phyloP scores from a whole-genome alignment of 768 basidiomycete genomes.

The Scleroderma citrinum region DNA sequence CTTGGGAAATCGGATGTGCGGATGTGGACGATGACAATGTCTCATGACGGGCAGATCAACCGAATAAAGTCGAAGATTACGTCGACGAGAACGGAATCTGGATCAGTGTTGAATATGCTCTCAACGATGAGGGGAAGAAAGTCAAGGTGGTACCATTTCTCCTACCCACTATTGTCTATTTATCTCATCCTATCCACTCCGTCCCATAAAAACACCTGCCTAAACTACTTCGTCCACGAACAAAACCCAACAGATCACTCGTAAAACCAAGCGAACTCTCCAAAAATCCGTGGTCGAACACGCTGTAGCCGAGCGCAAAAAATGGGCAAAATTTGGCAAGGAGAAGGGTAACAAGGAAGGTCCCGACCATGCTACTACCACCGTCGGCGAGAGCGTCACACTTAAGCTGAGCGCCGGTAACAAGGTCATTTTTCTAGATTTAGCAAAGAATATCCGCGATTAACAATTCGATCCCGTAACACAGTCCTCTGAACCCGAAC shows the following conservation, averaged over 20 bases:
- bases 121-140: slow-evolving; percentile 92
- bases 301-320: slow-evolving; percentile 86
- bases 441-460: neutral
- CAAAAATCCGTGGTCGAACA: slow-evolving; percentile 94
- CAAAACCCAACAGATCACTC: slow-evolving; percentile 58
- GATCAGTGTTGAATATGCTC: slow-evolving; percentile 72
- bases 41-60: slow-evolving; percentile 32
- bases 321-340: slow-evolving; percentile 89
- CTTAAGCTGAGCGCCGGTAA: slow-evolving; percentile 61
- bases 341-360: slow-evolving; percentile 85
- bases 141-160: slow-evolving; percentile 87
- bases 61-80: slow-evolving; percentile 57
- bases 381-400: slow-evolving; percentile 71
- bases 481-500: slow-evolving; percentile 63
- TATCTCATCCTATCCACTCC: neutral
- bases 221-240: too few relatives aligned
- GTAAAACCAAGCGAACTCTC: slow-evolving; percentile 77
- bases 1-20: neutral
- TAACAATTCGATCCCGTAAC: neutral
- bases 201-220: too few relatives aligned
- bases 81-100: slow-evolving; percentile 84
- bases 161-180: too few relatives aligned
- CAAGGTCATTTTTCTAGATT: slow-evolving; percentile 37
- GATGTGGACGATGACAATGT: too few relatives aligned
- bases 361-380: slow-evolving; percentile 90